Percentiles rank a stretch among this genome's conserved stretches.
Conservation (phyloP, 1,284 basidiomycete species). For the Apiotrichum sp. region DNA sequence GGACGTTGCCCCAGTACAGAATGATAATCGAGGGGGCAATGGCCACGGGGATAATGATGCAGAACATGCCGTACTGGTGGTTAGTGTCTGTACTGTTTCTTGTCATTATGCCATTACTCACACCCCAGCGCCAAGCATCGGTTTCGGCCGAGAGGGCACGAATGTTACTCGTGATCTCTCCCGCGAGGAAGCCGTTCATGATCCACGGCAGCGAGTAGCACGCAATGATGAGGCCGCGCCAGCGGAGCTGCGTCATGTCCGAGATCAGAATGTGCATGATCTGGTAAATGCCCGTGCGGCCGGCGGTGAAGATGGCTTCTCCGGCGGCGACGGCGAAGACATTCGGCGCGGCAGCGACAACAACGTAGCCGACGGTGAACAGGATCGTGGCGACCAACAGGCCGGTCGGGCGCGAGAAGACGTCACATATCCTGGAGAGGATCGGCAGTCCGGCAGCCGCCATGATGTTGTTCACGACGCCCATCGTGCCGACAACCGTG, state of each 20-base stretch:
- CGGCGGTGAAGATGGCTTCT: conserved; percentile 34
- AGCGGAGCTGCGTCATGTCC: conserved; percentile 67
- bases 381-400: conserved; percentile 21
- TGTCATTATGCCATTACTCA: conserved; percentile 5
- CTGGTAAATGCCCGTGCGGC: conserved; percentile 30
- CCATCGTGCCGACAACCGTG: conserved; percentile 38
- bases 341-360: conserved; percentile 26
- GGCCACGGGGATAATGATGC: conserved; percentile 40
- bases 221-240: conserved; percentile 64
- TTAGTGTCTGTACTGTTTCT: background rate
- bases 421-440: conserved; percentile 36
- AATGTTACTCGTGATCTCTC: conserved; percentile 56
- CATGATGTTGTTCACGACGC: conserved; percentile 37
- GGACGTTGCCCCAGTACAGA: conserved; percentile 15
- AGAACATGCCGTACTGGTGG: conserved; percentile 41
- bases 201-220: conserved; percentile 63
- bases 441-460: conserved; percentile 39
- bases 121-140: conserved; percentile 64
- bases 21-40: conserved; percentile 23
- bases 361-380: conserved; percentile 35
- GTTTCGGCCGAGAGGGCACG: conserved; percentile 31
- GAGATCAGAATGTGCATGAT: conserved; percentile 43
- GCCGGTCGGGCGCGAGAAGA: background rate
- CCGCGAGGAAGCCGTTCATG: conserved; percentile 24
- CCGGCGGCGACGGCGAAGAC: conserved; percentile 31